Base-by-base conservation (phyloP, 495 filamentous ascomycete species). In the Rusavskia elegans region DNA sequence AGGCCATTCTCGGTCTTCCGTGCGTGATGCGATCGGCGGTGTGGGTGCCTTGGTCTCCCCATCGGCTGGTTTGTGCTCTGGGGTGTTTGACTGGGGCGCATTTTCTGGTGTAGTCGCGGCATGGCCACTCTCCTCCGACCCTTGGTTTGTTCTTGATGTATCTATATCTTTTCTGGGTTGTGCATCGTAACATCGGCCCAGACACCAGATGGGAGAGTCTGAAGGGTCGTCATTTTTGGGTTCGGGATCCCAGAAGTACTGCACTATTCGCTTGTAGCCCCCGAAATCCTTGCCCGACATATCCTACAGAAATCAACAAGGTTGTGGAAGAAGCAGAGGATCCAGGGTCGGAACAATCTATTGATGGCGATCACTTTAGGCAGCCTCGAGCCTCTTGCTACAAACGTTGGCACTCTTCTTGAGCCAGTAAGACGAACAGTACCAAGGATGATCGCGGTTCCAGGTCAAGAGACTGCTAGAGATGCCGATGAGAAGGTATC, bases 161-260 rank as follows among this genome's bases (percentile, higher is more conserved):
- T 42, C 14, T 21, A 14, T 11, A 2, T 20, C 40, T 42, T 13
- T 35, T 3, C 13, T 3, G n/a, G 35, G 48, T 54, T 46, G 48
- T 23, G 76, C 66, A 40, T 70, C 74, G 63, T 96, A 97, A 55
- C 81, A 71, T 59, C 73, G 74, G 19, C 93, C 93, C 45, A 99
- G 71, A 57, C 85, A 90, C 93, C 92, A 99, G 57, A 95, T 86
- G 3, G 82, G 74, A 30, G 74, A 71, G 49, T 80, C 72, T 45
- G 77, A 76, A 27, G 66, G 64, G 50, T 84, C 72, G 59, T 94
- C 86, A 64, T 96, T 95, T 57, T 76, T 78, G 25, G 92, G 90
- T 57, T 90, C 82, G 0, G 90, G 88, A 57, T 97, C 93, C 87
- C 90, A 99, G 57, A 97, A 86, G 68, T 85, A 89, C 61, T 89